A percentile compares a stretch with the other conserved stretches of the same genome.
Evolutionary conservation across 768 basidiomycete genomes (phyloP).

Genomic region (Collybiopsis confluens): DNA sequence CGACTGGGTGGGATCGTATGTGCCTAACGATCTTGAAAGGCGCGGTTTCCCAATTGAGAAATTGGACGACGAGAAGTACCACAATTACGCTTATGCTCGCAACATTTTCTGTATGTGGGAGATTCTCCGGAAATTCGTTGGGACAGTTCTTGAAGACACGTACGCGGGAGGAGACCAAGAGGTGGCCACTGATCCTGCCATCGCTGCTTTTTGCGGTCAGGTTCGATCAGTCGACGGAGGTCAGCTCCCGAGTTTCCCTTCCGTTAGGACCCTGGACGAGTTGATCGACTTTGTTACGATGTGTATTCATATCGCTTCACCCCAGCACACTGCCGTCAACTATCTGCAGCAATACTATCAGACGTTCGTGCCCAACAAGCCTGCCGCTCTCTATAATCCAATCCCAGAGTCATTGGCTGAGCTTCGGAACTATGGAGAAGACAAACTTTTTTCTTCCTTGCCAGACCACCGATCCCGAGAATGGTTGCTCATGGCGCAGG

Average conservation of each 20-base stretch:
- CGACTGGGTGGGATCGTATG: constrained; percentile 21
- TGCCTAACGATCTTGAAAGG: constrained; percentile 22
- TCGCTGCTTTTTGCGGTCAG: constrained; percentile 19
- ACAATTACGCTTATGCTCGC: constrained; percentile 26
- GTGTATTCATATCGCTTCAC: constrained; percentile 28
- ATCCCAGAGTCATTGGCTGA: constrained; percentile 18
- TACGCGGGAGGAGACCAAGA: constrained; percentile 18
- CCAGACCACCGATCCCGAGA: constrained; percentile 18
- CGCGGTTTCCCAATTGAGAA: constrained; percentile 25
- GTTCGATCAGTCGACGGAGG: constrained; percentile 20
- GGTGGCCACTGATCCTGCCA: constrained; percentile 17
- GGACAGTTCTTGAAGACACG: constrained; percentile 11
- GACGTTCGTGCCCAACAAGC: constrained; percentile 28
- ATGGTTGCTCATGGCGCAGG: constrained; percentile 25
- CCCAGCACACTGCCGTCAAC: constrained; percentile 30
- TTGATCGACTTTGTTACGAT: constrained; percentile 26
- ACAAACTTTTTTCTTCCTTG: constrained; percentile 17
- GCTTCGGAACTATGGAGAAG: constrained; percentile 17
- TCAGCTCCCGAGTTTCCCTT: constrained; percentile 21
- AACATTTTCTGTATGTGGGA: constrained; percentile 21
- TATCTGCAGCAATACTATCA: constrained; percentile 31
- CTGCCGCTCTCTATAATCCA: constrained; percentile 20
- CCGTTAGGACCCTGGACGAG: constrained; percentile 19
- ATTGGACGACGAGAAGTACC: constrained; percentile 21
- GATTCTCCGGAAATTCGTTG: constrained; percentile 22